Evolutionary conservation across 768 basidiomycete genomes (phyloP).

Genomic region (Suillus lakei): DNA sequence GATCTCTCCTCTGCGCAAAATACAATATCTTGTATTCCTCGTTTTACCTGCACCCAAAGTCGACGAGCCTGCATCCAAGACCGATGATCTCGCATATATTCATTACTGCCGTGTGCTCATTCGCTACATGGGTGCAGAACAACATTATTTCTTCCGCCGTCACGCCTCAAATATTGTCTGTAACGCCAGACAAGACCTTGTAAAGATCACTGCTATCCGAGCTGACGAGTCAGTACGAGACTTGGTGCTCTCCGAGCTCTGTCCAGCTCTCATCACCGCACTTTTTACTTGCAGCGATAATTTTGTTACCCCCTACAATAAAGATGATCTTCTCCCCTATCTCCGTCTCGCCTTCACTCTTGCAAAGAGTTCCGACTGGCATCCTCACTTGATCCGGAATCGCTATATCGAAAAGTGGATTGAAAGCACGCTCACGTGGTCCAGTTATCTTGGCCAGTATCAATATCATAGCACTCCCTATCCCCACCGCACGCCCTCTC

Average conservation of each 20-base stretch:
- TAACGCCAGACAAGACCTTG: not conserved
- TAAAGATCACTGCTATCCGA: not conserved
- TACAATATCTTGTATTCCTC: not conserved
- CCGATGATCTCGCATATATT: not conserved
- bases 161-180: not conserved
- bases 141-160: not conserved
- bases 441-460: too few species aligned
- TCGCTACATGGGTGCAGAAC: not conserved
- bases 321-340: not conserved
- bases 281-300: not conserved
- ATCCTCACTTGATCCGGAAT: not conserved
- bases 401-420: not conserved
- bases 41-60: not conserved
- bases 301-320: not conserved
- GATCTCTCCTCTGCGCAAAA: not conserved
- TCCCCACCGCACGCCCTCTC: too few species aligned
- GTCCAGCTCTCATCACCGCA: too few species aligned
- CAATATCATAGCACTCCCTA: too few species aligned
- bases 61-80: too few species aligned
- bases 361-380: not conserved
- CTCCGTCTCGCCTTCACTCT: not conserved
- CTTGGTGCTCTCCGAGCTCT: too few species aligned
- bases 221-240: not conserved
- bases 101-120: not conserved
- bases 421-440: not conserved